These are phyloP conservation scores for Hypoxylon sp. DNA, from an alignment of 2,329 filamentous ascomycete species.

Conservation along the genomic window DNA sequence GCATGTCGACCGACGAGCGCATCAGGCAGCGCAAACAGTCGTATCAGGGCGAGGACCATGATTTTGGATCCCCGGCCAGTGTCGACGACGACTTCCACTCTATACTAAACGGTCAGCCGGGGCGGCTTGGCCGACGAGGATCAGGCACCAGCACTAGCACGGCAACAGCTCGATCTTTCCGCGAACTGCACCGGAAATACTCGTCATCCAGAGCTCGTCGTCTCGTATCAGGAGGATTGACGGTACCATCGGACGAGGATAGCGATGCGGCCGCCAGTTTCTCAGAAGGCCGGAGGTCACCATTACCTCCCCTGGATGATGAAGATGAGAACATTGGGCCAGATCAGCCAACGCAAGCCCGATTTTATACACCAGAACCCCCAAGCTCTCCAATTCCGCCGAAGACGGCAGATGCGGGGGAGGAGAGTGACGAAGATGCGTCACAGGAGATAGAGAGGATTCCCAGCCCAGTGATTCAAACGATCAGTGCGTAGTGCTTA, in stretches of 20 bases:
- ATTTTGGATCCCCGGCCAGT: conserved; percentile 48
- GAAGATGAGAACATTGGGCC: conserved; percentile 35
- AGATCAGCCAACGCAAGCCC: conserved; percentile 42
- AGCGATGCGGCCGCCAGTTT: conserved; percentile 68
- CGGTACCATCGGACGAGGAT: conserved; percentile 64
- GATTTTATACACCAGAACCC: conserved; percentile 55
- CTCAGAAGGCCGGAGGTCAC: conserved; percentile 65
- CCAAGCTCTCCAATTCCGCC: conserved; percentile 45
- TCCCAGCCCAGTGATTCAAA: conserved; percentile 48
- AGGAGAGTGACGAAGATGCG: conserved; percentile 35
- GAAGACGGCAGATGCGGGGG: conserved; percentile 34
- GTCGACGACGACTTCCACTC: conserved; percentile 61
- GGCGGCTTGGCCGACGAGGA: conserved; percentile 61
- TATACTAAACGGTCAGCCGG: conserved; percentile 55
- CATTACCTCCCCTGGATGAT: conserved; percentile 58
- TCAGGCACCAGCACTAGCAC: conserved; percentile 73
- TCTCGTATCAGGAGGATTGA: conserved; percentile 53
- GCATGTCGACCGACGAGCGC: conserved; percentile 76
- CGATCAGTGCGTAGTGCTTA: conserved; percentile 45
- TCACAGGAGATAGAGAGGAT: conserved; percentile 40
- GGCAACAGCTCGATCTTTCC: conserved; percentile 71
- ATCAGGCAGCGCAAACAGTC: conserved; percentile 68
- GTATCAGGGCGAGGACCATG: conserved; percentile 52
- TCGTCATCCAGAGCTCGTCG: conserved; percentile 61
- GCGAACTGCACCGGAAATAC: conserved; percentile 68